These are phyloP conservation scores for Cladosporium oxysporum DNA, from an alignment of 2,329 filamentous ascomycete species.

Conservation along the genomic window DNA sequence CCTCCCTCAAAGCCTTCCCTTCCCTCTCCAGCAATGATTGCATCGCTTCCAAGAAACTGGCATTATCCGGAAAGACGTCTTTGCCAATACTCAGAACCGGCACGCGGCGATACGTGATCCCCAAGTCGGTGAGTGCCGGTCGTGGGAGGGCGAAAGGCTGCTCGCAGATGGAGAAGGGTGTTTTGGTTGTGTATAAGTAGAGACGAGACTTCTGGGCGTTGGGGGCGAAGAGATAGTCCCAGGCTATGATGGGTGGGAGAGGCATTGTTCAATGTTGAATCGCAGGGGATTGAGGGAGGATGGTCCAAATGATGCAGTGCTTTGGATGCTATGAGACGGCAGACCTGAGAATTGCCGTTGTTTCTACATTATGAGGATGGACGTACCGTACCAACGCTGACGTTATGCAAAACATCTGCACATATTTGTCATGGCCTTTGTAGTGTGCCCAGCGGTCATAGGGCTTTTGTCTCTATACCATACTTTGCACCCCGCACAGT, in stretches of 20 bases:
- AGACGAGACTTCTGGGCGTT: constrained; percentile 30
- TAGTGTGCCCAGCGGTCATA: neutral
- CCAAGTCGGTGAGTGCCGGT: constrained; percentile 27
- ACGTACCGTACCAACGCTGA: neutral
- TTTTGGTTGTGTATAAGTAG: constrained; percentile 25
- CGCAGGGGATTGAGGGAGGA: neutral
- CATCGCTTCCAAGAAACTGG: constrained; percentile 25
- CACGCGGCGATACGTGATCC: constrained; percentile 31
- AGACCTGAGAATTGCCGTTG: neutral
- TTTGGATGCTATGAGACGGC: neutral
- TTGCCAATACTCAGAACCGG: constrained; percentile 31
- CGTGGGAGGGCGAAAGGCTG: constrained; percentile 32
- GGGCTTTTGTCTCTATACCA: neutral
- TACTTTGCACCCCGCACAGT: neutral
- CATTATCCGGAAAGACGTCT: constrained; percentile 32
- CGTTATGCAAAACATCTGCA: neutral
- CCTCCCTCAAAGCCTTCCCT: constrained; percentile 24
- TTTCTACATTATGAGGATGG: neutral
- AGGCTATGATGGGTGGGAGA: constrained; percentile 20
- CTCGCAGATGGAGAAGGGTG: constrained; percentile 31
- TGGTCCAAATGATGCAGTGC: neutral
- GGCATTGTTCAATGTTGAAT: neutral
- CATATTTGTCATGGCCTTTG: neutral
- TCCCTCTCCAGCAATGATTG: constrained; percentile 23
- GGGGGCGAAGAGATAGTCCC: constrained; percentile 28